Conservation (phyloP, 768 basidiomycete genomes). For the Boletus sp. region DNA sequence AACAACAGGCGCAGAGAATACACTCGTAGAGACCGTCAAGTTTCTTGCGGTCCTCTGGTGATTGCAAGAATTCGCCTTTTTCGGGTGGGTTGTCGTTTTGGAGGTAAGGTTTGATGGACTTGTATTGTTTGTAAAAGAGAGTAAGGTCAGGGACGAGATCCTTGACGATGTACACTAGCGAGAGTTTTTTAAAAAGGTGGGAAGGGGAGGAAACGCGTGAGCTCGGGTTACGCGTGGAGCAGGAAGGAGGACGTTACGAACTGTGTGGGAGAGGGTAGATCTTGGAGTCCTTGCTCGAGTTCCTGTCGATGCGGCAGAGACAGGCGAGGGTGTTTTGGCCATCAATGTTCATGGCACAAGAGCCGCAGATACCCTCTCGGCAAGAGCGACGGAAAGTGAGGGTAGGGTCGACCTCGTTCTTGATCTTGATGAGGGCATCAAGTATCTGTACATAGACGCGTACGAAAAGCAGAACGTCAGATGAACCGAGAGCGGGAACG, state of each 20-base stretch:
- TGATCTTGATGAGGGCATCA: conserved; percentile 97
- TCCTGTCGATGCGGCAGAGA: conserved; percentile 90
- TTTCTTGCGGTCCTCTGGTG: conserved; percentile 88
- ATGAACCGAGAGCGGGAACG: background rate
- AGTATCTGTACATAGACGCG: conserved; percentile 49
- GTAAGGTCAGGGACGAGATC: conserved; percentile 93
- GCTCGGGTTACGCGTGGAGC: background rate
- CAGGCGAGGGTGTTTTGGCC: conserved; percentile 98
- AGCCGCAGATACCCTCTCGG: conserved; percentile 95
- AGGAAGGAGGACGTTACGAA: conserved; percentile 39
- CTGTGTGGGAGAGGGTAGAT: conserved; percentile 98
- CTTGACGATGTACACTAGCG: conserved; percentile 94
- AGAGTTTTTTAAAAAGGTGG: conserved; percentile 32
- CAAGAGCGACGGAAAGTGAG: conserved; percentile 94
- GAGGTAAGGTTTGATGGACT: conserved; percentile 95
- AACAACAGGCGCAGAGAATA: conserved; percentile 96
- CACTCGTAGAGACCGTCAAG: conserved; percentile 98
- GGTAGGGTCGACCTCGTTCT: conserved; percentile 97
- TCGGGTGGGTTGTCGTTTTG: conserved; percentile 91
- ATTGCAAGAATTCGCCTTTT: conserved; percentile 85
- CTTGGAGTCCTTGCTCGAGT: conserved; percentile 69
- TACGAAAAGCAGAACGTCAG: background rate
- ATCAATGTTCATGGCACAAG: conserved; percentile 99
- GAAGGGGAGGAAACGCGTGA: background rate
- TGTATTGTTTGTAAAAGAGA: conserved; percentile 99